A percentile compares a stretch with the other conserved stretches of the same genome.
Conservation (phyloP, 192 early-diverging fungal genomes). For the Rhizoclosmatium globosum region DNA sequence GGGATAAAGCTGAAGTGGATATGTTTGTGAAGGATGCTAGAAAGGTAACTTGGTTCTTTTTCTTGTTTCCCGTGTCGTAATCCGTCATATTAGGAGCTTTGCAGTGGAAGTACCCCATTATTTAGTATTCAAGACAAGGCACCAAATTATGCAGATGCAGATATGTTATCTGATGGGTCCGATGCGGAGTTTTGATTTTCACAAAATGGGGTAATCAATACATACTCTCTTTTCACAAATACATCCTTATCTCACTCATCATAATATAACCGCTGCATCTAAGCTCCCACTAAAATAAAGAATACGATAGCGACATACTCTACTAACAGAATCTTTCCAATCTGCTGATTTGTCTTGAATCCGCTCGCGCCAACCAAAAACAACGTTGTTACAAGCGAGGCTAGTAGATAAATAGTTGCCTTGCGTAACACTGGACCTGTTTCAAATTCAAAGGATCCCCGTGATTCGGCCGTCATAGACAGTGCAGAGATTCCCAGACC, state of each 20-base stretch:
- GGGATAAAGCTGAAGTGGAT: constrained; percentile 66
- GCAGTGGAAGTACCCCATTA: constrained; percentile 54
- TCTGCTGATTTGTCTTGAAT: constrained; percentile 27
- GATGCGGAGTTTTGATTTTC: background rate
- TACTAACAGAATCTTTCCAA: constrained; percentile 25
- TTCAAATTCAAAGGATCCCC: constrained; percentile 12
- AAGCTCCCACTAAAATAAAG: constrained; percentile 25
- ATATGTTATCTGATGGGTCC: constrained; percentile 46
- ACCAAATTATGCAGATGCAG: constrained; percentile 71
- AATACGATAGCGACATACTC: constrained; percentile 31
- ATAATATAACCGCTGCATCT: background rate
- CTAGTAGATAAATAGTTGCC: constrained; percentile 26
- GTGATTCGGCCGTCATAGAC: constrained; percentile 9
- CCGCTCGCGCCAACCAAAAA: constrained; percentile 17
- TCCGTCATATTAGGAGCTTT: constrained; percentile 45
- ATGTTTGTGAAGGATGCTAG: constrained; percentile 61
- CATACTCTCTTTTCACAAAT: too few species aligned
- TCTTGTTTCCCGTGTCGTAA: constrained; percentile 7
- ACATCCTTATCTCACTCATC: background rate
- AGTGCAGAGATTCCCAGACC: constrained; percentile 33
- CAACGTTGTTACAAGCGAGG: constrained; percentile 19
- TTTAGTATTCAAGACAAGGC: constrained; percentile 72
- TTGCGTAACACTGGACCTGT: constrained; percentile 27
- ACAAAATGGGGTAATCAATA: too few species aligned
- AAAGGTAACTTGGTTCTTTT: constrained; percentile 39